phyloP scores from a whole-genome alignment of 345 rosid species.

The Gossypium rotundifolium region DNA sequence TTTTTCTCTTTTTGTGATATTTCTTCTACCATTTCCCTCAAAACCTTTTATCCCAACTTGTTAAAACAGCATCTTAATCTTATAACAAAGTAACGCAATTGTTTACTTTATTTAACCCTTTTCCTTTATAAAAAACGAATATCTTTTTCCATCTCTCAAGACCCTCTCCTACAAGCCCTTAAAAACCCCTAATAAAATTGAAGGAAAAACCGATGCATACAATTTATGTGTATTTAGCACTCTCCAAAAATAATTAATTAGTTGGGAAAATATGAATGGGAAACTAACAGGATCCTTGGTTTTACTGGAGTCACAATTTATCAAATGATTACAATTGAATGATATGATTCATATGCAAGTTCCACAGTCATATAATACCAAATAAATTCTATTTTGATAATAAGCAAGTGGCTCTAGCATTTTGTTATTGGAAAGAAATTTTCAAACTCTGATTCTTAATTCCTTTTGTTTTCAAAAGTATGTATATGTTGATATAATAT shows the following conservation, averaged over 20 bases:
- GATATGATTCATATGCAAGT: not conserved
- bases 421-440: not conserved
- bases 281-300: not conserved
- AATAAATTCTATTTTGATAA: not conserved
- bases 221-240: too few relatives aligned
- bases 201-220: too few relatives aligned
- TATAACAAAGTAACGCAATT: not conserved
- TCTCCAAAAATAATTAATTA: too few relatives aligned
- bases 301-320: not conserved
- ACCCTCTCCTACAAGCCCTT: not conserved
- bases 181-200: not conserved
- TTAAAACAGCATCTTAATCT: not conserved
- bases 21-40: not conserved
- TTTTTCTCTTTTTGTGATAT: not conserved
- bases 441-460: not conserved
- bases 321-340: not conserved
- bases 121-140: not conserved
- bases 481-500: not conserved
- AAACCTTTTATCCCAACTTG: not conserved
- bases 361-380: not conserved
- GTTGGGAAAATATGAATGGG: not conserved
- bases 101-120: not conserved
- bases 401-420: not conserved
- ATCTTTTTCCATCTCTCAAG: not conserved
- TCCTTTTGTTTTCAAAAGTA: not conserved